Conservation (phyloP, 805 yeast genomes). For the Alloascoidea hylecoeti region DNA sequence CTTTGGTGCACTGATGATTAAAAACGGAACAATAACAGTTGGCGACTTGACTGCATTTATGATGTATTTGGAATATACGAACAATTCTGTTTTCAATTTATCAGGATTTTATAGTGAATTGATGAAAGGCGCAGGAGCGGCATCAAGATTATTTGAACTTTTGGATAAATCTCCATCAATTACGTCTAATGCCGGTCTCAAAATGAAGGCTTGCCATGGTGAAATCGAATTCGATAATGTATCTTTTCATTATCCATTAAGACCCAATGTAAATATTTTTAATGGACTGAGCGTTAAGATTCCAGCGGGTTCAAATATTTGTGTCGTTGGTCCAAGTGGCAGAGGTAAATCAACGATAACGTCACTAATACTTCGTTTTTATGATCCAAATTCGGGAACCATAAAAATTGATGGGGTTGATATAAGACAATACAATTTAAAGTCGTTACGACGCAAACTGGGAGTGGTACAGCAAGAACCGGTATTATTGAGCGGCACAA, state of each 20-base stretch:
- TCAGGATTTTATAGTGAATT: constrained; percentile 86
- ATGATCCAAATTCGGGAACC: constrained; percentile 59
- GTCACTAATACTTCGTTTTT: constrained; percentile 66
- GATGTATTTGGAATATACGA: constrained; percentile 93
- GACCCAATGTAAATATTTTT: constrained; percentile 61
- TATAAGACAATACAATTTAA: constrained; percentile 51
- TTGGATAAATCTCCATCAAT: constrained; percentile 67
- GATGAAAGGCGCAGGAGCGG: constrained; percentile 97
- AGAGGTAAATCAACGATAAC: constrained; percentile 89
- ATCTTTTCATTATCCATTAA: constrained; percentile 69
- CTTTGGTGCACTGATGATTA: constrained; percentile 73
- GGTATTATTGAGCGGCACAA: constrained; percentile 71
- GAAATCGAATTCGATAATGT: constrained; percentile 50
- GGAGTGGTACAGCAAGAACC: constrained; percentile 97
- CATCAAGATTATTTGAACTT: constrained; percentile 79
- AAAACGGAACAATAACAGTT: constrained; percentile 58
- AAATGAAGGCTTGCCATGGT: constrained; percentile 19
- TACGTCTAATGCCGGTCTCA: constrained; percentile 46
- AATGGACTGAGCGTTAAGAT: constrained; percentile 43
- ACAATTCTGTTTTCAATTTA: constrained; percentile 81
- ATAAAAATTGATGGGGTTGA: constrained; percentile 53
- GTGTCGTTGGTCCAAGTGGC: constrained; percentile 95
- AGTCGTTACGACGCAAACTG: constrained; percentile 54
- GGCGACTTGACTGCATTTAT: constrained; percentile 88
- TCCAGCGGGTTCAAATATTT: constrained; percentile 72